Base-by-base conservation (phyloP, 306 rosid genomes). In the Crataegus laevigata region DNA sequence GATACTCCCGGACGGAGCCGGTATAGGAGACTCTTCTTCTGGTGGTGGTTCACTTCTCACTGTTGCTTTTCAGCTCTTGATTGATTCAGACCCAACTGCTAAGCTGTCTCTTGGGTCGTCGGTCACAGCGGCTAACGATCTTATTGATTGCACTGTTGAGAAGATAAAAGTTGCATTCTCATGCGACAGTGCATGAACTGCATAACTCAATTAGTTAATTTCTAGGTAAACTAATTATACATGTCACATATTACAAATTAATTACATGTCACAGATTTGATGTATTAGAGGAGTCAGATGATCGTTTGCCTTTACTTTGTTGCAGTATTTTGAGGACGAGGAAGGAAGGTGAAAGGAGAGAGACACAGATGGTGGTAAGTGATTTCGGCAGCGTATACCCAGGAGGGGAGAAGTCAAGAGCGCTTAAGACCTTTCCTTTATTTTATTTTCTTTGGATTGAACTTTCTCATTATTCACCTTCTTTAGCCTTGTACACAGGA, bases 21-120 rank as follows among this genome's bases (percentile, higher is more conserved):
- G 97, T n/a, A 75, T 75, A 11, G 84, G 70, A 15, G 96, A 88
- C 79, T 45, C 81, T 45, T 83, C 71, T 0, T 61, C 88, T n/a
- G 90, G 99, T 8, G 42, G 42, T 26, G 96, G 99, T 19, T 94
- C 97, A 0, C 93, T 94, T 5, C 75, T 94, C 34, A 94, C 96
- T 1, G 99, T 94, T 50, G 99, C 97, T 1, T 94, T 94, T 68
- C 96, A 94, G 81, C 90, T 94, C 55, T 72, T 94, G 88, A 96
- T 92, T 45, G 99, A 94, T 79, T 92, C 99, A 0, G 91, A 82
- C 50, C 99, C 99, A 2, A 94, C 97, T 0, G 98, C 96, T 78
- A 92, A 92, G 74, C 96, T 94, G 3, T 91, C 97, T 45, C 96
- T 92, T 97, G 97, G 28, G 25, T 38, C 42, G 10, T 94, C 97